phyloP scores from a whole-genome alignment of 1,284 basidiomycete species.

The Singerocomus inundabilis region DNA sequence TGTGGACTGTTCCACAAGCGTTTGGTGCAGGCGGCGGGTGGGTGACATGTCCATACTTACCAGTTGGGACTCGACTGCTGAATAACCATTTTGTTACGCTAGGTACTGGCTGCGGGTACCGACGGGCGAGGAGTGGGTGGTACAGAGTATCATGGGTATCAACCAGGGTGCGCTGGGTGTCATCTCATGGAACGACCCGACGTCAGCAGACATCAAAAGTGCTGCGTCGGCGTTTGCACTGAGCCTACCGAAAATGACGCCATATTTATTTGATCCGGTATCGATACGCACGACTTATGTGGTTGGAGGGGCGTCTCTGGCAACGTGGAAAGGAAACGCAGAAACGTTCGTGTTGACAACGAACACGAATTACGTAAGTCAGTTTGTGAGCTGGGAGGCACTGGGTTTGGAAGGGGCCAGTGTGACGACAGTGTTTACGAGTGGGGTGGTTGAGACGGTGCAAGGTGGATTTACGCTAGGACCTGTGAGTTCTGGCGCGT shows the following conservation, averaged over 20 bases:
- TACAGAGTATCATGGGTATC: conserved; percentile 62
- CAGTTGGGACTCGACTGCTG: conserved; percentile 1
- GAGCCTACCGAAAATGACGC: conserved; percentile 39
- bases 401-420: conserved; percentile 10
- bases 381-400: conserved; percentile 22
- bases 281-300: conserved; percentile 31
- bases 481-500: conserved; percentile 23
- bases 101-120: conserved; percentile 69
- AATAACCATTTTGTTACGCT: neutral
- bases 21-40: conserved; percentile 57
- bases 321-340: conserved; percentile 36
- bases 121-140: conserved; percentile 66
- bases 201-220: conserved; percentile 55
- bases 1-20: conserved; percentile 77
- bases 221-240: conserved; percentile 54
- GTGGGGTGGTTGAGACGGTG: conserved; percentile 13
- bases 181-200: conserved; percentile 70
- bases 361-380: conserved; percentile 40
- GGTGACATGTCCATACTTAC: conserved; percentile 28
- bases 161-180: conserved; percentile 70
- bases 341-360: conserved; percentile 41
- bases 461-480: conserved; percentile 19
- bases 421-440: conserved; percentile 12
- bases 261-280: conserved; percentile 38
- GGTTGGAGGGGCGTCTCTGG: conserved; percentile 37